Base-by-base conservation (phyloP, 2,329 filamentous ascomycete genomes). In the Didymella pomorum region DNA sequence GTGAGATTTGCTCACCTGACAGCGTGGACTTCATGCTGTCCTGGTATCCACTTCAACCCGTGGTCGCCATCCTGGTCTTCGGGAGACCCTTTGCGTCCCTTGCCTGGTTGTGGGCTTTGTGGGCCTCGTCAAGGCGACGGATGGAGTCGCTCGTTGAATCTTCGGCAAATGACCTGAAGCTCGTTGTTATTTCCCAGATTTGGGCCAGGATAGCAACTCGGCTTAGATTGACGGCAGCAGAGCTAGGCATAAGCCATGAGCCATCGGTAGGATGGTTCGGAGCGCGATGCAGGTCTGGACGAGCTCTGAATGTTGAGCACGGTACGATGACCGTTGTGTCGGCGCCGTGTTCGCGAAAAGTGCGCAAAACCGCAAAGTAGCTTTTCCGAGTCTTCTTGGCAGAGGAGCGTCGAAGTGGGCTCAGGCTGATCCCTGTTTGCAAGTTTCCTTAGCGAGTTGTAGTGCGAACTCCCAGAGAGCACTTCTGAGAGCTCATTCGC, bases 1-100 rank as follows among this genome's bases (percentile, higher is more conserved):
- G 63, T 64, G 37, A 61, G 59, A 41, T 52, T 61, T 61, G 62
- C 67, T 75, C 73, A 75, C 71, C 73, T 76, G 73, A 76, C 68
- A 63, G 59, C 64, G 69, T 63, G 68, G 53, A 71, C 66, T 68
- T 52, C 8, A 46, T 47, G 45, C 51, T 42, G 26, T n/a, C 23
- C 45, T 54, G 42, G 43, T 56, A 47, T 35, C 56, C 51, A 55
- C 56, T 48, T 20, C 42, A 43, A 42, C 56, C 50, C 47, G 52
- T 47, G 35, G 42, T 52, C 42, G 44, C 16, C 56, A 60, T 56
- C 66, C 64, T 57, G 61, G 63, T 66, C 62, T 52, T 63, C 58
- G 63, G 63, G 47, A 60, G 58, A 50, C 52, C 55, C 56, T 62
- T 53, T 47, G 49, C 45, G 48, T 50, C 53, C 55, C 47, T 59